Conservation (phyloP, 352 stramenopile species). For the Globisporangium echinulatum region DNA sequence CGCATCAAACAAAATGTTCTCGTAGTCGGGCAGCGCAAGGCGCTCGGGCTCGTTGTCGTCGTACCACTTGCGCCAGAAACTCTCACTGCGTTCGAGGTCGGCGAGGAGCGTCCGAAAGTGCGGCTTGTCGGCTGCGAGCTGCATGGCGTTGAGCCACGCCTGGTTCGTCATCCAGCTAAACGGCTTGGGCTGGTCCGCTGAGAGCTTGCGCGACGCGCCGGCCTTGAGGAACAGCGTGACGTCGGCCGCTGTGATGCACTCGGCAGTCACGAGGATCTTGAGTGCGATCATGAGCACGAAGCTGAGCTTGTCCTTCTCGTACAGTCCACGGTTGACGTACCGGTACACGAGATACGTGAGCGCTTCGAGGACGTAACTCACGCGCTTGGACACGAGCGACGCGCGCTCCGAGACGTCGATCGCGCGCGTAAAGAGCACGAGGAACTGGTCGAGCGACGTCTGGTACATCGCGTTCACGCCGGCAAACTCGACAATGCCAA, state of each 20-base stretch:
- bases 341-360: conserved; percentile 80
- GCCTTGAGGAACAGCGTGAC: conserved; percentile 72
- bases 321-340: conserved; percentile 72
- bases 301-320: conserved; percentile 66
- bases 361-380: conserved; percentile 82
- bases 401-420: conserved; percentile 84
- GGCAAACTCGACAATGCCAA: conserved; percentile 84
- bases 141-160: conserved; percentile 64
- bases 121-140: conserved; percentile 59
- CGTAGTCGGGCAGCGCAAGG: conserved; percentile 58
- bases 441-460: conserved; percentile 86
- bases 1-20: conserved; percentile 55
- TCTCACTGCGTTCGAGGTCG: conserved; percentile 67
- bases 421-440: conserved; percentile 73
- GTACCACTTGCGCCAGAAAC: conserved; percentile 66
- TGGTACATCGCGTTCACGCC: conserved; percentile 91
- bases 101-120: conserved; percentile 56
- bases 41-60: conserved; percentile 77
- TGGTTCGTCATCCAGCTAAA: conserved; percentile 62
- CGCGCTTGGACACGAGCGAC: conserved; percentile 73
- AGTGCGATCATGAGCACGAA: conserved; percentile 66
- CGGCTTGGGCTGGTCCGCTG: conserved; percentile 61
- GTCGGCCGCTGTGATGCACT: conserved; percentile 44
- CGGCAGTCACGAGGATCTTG: conserved; percentile 69
- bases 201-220: conserved; percentile 53